Conservation (phyloP, 257 asterid species). For the Ilex asprella region DNA sequence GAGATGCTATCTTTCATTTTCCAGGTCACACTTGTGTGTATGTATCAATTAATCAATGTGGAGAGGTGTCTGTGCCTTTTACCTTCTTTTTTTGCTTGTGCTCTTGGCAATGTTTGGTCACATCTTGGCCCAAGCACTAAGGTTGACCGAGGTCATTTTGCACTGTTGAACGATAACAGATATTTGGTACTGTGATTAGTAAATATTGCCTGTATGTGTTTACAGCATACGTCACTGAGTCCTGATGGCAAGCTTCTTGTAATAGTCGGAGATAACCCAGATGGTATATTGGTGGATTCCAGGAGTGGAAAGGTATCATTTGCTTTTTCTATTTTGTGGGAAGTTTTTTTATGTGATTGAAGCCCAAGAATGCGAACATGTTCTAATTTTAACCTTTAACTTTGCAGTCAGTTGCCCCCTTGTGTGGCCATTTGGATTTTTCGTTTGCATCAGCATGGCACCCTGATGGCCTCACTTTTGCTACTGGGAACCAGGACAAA, state of each 20-base stretch:
- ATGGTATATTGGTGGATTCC: slow-evolving; percentile 68
- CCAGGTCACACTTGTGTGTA: too few species aligned
- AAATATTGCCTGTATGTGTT: slow-evolving; percentile 2
- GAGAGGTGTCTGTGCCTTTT: too few species aligned
- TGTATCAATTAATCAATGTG: too few species aligned
- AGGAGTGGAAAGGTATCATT: slow-evolving; percentile 60
- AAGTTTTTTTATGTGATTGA: not conserved
- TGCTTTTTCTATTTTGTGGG: too few species aligned
- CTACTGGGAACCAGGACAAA: slow-evolving; percentile 96
- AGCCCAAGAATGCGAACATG: not conserved
- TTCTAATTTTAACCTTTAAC: slow-evolving; percentile 1
- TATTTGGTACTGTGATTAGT: not conserved
- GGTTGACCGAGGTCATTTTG: too few species aligned
- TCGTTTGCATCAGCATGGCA: slow-evolving; percentile 97
- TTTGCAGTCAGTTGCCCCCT: slow-evolving; percentile 45
- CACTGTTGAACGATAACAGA: not conserved
- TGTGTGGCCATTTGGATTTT: slow-evolving; percentile 72
- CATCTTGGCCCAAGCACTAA: too few species aligned
- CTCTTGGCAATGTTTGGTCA: too few species aligned
- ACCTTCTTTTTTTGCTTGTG: too few species aligned
- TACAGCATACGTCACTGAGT: slow-evolving; percentile 86
- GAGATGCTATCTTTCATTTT: too few species aligned
- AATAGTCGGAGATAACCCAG: slow-evolving; percentile 84
- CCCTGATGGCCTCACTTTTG: slow-evolving; percentile 78
- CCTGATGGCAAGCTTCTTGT: slow-evolving; percentile 73